Evolutionary conservation across 1,139 yeast genomes (phyloP).

Genomic region (Casaregolazyma lundiana): DNA sequence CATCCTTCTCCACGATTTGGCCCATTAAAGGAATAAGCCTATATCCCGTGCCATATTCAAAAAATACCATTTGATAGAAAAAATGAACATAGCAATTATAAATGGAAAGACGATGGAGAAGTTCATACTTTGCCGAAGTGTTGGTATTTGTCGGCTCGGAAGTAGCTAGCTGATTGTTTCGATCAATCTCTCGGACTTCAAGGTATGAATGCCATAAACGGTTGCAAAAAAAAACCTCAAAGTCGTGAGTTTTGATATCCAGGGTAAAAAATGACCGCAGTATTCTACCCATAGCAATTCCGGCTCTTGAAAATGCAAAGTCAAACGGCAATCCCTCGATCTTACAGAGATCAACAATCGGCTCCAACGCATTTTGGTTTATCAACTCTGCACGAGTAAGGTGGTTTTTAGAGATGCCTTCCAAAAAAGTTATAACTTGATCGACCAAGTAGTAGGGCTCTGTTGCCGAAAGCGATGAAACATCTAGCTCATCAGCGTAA

Average conservation of each 20-base stretch:
- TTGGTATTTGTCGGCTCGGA: not conserved
- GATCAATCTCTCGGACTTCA: not conserved
- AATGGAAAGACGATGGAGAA: conserved; percentile 16
- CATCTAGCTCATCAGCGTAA: conserved; percentile 6
- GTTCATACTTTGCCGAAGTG: not conserved
- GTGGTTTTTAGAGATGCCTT: conserved; percentile 32
- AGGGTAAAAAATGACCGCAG: conserved; percentile 28
- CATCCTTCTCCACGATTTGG: conserved; percentile 17
- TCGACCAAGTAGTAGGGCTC: conserved; percentile 7
- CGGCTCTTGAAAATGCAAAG: conserved; percentile 32
- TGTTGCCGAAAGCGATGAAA: not conserved
- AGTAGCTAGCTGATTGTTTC: not conserved
- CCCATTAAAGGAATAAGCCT: conserved; percentile 27
- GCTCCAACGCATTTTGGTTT: conserved; percentile 29
- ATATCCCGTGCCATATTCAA: conserved; percentile 31
- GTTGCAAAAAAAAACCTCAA: conserved; percentile 20
- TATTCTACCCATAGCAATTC: conserved; percentile 26
- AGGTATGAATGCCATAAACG: conserved; percentile 7
- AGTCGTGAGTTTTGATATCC: conserved; percentile 26
- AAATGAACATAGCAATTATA: conserved; percentile 24
- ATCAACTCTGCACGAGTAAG: conserved; percentile 32
- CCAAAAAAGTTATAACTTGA: conserved; percentile 16
- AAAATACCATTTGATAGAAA: conserved; percentile 28
- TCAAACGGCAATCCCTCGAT: conserved; percentile 34
- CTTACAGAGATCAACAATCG: conserved; percentile 26